Percentiles rank a stretch among this genome's conserved stretches.
phyloP scores from a whole-genome alignment of 306 rosid species.

The Castanopsis chinensis region DNA sequence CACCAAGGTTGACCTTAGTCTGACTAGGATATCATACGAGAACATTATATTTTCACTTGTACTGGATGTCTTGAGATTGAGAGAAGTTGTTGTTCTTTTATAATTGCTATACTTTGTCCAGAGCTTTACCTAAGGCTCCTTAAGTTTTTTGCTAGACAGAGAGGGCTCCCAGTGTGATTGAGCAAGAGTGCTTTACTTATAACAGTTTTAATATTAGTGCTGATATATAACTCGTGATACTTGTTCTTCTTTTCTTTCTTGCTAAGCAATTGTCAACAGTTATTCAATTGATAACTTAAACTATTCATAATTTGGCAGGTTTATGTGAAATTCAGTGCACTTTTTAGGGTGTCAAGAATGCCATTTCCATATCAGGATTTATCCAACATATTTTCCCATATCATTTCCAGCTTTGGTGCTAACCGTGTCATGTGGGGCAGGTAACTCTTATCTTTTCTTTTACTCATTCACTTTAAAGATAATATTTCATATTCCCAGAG shows the following conservation, averaged over 20 bases:
- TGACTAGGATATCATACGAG: not conserved
- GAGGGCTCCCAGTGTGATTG: not conserved
- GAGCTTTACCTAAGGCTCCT: not conserved
- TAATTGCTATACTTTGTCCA: not conserved
- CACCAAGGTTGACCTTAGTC: not conserved
- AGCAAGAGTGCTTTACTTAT: not conserved
- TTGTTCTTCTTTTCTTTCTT: not conserved
- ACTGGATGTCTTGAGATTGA: not conserved
- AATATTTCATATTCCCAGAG: not conserved
- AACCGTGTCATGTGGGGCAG: conserved; percentile 89
- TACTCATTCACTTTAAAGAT: not conserved
- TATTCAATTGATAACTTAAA: not conserved
- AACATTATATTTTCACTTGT: conserved; percentile 1
- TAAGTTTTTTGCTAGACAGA: not conserved
- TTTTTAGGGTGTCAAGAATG: conserved; percentile 77
- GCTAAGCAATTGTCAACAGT: not conserved
- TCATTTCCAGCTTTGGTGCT: conserved; percentile 73
- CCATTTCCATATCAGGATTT: conserved; percentile 69
- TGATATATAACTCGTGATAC: too few species aligned
- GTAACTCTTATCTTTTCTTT: conserved; percentile 30
- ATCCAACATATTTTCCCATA: conserved; percentile 46
- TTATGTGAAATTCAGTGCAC: conserved; percentile 82
- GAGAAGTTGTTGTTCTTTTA: not conserved
- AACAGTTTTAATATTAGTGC: too few species aligned
- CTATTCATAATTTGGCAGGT: conserved; percentile 41